phyloP scores from a whole-genome alignment of 345 rosid genomes.

The Hibiscus tridactylites region DNA sequence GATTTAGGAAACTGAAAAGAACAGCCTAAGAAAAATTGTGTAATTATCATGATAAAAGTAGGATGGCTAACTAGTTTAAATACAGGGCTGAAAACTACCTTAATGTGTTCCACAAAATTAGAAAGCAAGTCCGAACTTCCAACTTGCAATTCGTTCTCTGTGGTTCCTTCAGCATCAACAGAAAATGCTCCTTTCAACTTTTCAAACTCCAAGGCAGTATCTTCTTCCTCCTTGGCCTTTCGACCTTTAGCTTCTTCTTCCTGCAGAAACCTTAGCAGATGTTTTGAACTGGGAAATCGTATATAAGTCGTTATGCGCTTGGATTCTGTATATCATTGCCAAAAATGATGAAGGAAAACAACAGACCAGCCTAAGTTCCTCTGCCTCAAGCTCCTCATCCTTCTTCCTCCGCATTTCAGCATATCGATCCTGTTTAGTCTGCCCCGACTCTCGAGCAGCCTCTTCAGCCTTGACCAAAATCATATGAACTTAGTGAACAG shows the following conservation, averaged over 20 bases:
- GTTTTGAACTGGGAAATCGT: conserved; percentile 7
- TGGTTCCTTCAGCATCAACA: conserved; percentile 84
- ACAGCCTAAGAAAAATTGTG: background rate
- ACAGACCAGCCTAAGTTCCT: conserved; percentile 63
- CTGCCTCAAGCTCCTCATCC: conserved; percentile 85
- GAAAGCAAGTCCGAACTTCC: conserved; percentile 68
- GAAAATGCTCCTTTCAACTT: conserved; percentile 93
- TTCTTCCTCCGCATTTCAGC: conserved; percentile 86
- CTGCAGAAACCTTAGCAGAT: conserved; percentile 30
- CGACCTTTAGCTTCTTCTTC: conserved; percentile 91
- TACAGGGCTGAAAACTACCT: conserved; percentile 33
- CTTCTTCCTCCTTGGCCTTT: conserved; percentile 83
- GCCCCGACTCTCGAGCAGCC: conserved; percentile 68
- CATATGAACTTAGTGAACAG: background rate
- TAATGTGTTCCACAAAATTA: conserved; percentile 75
- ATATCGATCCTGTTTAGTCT: conserved; percentile 69
- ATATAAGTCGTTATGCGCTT: background rate
- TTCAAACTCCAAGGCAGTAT: conserved; percentile 81
- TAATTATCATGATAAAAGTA: background rate
- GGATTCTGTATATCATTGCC: background rate
- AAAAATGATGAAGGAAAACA: conserved; percentile 9
- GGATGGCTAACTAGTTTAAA: too few species aligned
- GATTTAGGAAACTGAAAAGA: background rate
- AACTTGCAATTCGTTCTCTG: conserved; percentile 56
- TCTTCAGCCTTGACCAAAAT: conserved; percentile 60